Evolutionary conservation across 75 land plant species (phyloP), one percentile per base, ranked within the genome.

Genomic region (Pinus albicaulis): DNA sequence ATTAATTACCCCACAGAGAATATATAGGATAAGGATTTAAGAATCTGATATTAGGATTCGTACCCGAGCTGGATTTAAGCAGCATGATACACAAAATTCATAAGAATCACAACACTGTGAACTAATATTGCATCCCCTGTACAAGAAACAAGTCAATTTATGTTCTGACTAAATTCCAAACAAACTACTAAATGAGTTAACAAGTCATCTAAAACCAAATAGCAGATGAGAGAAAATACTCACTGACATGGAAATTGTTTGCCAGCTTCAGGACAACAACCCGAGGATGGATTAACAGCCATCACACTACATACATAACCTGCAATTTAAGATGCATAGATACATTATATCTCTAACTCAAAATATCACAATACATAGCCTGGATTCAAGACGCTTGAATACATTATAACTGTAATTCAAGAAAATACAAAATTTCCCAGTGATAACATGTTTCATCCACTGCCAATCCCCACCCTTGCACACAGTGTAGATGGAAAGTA

Each of bases 61-160:
- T 84, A 95, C 98, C 83, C 73, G 75, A 22, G 86, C 55, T 68
- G 98, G 98, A 78, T 90, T 80, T 53, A 90, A 66, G 89, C 95
- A 95, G 79, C 95, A 92, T 74, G 98, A 89, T 36, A 95, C 98
- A 86, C 98, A 95, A 82, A 79, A 90, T 58, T 95, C 98, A 64
- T 92, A 95, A 8, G 93, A 86, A 74, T 90, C 82, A 80, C 95
- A 95, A 78, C 98, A 95, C 59, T 84, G 85, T 55, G 93, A 92
- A 52, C 58, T 77, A 78, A 85, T 64, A 75, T 93, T 87, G 85
- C 98, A 95, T 44, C 93, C 95, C 44, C 95, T 95, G 86, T 63
- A 79, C 38, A 20, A 56, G 61, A 70, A 68, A 53, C 57, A 34
- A 61, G 20, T 38, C 24, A 73, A 65, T 41, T 34, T 36, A 31